Evolutionary conservation across 768 basidiomycete species (phyloP).

Genomic region (Russula olivacea): DNA sequence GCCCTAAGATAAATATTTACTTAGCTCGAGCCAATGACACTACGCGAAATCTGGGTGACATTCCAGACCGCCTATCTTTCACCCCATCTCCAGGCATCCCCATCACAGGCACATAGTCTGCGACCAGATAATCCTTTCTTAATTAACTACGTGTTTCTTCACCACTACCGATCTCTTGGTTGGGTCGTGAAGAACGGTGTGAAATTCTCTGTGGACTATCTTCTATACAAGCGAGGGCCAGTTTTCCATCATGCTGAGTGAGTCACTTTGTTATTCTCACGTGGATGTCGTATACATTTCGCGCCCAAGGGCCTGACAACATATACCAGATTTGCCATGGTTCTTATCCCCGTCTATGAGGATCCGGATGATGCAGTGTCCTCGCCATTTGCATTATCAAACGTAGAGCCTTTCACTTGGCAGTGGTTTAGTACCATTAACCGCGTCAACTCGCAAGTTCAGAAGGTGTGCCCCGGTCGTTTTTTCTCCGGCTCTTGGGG

Average conservation of each 20-base stretch:
- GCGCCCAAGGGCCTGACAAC: background rate
- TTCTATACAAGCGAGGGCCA: constrained; percentile 91
- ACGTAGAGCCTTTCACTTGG: constrained; percentile 77
- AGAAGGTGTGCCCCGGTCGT: constrained; percentile 57
- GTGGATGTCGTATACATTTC: background rate
- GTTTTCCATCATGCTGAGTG: constrained; percentile 96
- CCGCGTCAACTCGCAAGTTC: constrained; percentile 92
- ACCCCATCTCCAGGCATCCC: constrained; percentile 30
- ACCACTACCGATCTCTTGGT: constrained; percentile 92
- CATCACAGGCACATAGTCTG: constrained; percentile 25
- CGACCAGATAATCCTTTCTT: constrained; percentile 91
- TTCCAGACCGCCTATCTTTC: constrained; percentile 55
- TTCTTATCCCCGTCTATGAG: constrained; percentile 89
- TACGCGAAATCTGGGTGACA: constrained; percentile 55
- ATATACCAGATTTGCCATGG: constrained; percentile 69
- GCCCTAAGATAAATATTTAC: constrained; percentile 10
- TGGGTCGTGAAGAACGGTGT: constrained; percentile 96
- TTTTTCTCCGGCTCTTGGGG: background rate
- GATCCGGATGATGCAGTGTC: constrained; percentile 62
- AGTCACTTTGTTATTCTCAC: constrained; percentile 30
- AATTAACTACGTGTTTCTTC: constrained; percentile 83
- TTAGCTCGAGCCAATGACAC: constrained; percentile 50
- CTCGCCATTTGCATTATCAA: constrained; percentile 60
- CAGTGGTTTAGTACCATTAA: constrained; percentile 96
- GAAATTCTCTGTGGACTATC: constrained; percentile 95